phyloP scores from a whole-genome alignment of 1,284 basidiomycete species.

The Puccinia horiana region DNA sequence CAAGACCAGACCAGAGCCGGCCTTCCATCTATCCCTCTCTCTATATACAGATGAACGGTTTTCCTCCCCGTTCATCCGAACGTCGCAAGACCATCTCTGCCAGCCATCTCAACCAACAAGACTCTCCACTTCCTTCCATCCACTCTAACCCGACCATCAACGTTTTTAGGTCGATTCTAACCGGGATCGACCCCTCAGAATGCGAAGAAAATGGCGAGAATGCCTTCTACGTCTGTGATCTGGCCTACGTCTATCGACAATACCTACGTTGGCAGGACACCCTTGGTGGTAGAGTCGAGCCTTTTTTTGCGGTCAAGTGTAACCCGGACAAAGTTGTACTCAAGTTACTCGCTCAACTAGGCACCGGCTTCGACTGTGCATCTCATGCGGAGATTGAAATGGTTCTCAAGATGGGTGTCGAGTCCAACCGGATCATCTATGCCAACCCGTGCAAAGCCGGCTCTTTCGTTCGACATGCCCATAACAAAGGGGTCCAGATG shows the following conservation, averaged over 20 bases:
- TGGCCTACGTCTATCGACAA: slow-evolving; percentile 82
- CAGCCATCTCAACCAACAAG: background rate
- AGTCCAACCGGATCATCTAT: slow-evolving; percentile 76
- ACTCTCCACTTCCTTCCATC: slow-evolving; percentile 13
- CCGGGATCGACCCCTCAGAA: slow-evolving; percentile 58
- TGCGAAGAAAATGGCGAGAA: slow-evolving; percentile 73
- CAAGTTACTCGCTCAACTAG: slow-evolving; percentile 82
- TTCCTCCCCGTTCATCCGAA: slow-evolving; percentile 36
- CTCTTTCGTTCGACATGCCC: slow-evolving; percentile 86
- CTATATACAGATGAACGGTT: slow-evolving; percentile 15
- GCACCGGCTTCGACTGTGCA: slow-evolving; percentile 96
- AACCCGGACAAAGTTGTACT: slow-evolving; percentile 95
- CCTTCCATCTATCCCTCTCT: background rate
- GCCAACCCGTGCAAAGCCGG: slow-evolving; percentile 98
- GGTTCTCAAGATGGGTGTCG: slow-evolving; percentile 70
- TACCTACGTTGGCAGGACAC: slow-evolving; percentile 78
- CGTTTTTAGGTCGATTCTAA: slow-evolving; percentile 46
- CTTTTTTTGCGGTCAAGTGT: slow-evolving; percentile 95
- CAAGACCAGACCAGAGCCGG: background rate
- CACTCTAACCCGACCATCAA: slow-evolving; percentile 38
- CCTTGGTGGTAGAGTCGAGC: slow-evolving; percentile 74
- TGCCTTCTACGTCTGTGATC: slow-evolving; percentile 94
- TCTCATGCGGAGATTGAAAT: slow-evolving; percentile 88
- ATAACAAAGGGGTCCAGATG: slow-evolving; percentile 74
- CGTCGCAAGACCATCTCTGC: slow-evolving; percentile 10